Base-by-base conservation (phyloP, 805 yeast genomes). In the Schwanniomyces occidentalis region DNA sequence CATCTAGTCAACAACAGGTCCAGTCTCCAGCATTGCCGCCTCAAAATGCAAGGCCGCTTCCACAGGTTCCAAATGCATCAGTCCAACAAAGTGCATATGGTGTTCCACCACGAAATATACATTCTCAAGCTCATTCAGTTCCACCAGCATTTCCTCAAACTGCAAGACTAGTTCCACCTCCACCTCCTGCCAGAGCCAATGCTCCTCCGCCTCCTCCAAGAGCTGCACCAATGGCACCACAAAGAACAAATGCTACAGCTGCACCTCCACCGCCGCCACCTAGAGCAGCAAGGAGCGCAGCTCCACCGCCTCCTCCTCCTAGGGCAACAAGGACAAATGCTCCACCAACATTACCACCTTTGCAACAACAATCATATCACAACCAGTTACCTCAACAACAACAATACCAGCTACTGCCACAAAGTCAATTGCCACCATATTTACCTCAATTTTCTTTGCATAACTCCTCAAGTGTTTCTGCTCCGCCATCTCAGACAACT, bases 91-190 rank as follows among this genome's bases (percentile, higher is more conserved):
- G 3, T 16, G 3, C 29, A 9, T 6, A 16, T 7, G 23, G 15
- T n/a, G 4, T 49, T 6, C 61, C 61, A 8, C 58, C 58, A 17
- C 41, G 46, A 35, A 42, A 39, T 32, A 48, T 49, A 4, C 27
- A 32, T 7, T 43, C 50, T 7, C 57, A 54, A 6, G 16, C 44
- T 4, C 57, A 48, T 20, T 17, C 43, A n/a, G 43, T 44, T 8
- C 45, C 49, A 10, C 51, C 51, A 9, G 42, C 48, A 8, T 46
- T 67, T 14, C 65, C 63, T n/a, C 58, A 52, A 19, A 42, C 52
- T 16, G 23, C 20, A 20, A 31, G 44, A 20, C 44, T 37, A 5
- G 51, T 49, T 6, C 51, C 51, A 13, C 51, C 52, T 12, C 48
- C 47, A 16, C 51, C 49, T 20, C 46, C 51, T 19, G 33, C 35